These are phyloP conservation scores for Adansonia gregorii DNA, from an alignment of 441 rosid species.

Conservation along the genomic window DNA sequence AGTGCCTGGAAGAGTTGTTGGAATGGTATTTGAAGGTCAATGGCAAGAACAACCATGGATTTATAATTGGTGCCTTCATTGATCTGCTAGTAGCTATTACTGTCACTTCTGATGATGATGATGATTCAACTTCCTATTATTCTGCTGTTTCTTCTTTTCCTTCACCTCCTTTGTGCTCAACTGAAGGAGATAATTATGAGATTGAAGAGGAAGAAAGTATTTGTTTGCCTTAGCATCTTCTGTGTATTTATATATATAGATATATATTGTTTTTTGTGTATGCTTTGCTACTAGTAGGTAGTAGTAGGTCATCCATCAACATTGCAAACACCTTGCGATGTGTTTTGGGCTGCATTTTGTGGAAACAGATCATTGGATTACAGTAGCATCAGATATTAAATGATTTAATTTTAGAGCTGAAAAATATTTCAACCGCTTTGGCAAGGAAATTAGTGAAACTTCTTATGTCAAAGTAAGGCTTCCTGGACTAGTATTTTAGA, in stretches of 20 bases:
- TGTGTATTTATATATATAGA: no score
- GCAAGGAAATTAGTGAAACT: no score
- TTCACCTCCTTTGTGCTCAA: conserved; percentile 37
- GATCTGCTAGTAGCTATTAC: conserved; percentile 51
- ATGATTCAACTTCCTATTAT: conserved; percentile 36
- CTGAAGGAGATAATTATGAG: conserved; percentile 23
- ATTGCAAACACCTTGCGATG: not conserved
- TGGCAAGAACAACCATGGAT: conserved; percentile 52
- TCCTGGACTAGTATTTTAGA: no score
- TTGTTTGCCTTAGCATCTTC: conserved; percentile 12
- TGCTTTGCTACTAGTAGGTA: no score
- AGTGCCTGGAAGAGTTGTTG: conserved; percentile 52
- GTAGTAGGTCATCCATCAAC: not conserved
- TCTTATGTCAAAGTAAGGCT: no score
- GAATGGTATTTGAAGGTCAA: conserved; percentile 61
- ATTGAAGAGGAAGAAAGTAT: conserved; percentile 31
- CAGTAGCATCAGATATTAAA: no score
- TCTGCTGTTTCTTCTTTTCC: conserved; percentile 53
- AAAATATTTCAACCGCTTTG: no score
- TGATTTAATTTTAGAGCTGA: no score
- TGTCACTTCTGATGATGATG: conserved; percentile 21
- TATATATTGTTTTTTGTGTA: no score
- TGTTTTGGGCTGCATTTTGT: not conserved
- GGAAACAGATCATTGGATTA: not conserved
- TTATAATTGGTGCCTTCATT: conserved; percentile 57